Conservation (phyloP, 2,329 filamentous ascomycete genomes). For the Scorias spongiosa region DNA sequence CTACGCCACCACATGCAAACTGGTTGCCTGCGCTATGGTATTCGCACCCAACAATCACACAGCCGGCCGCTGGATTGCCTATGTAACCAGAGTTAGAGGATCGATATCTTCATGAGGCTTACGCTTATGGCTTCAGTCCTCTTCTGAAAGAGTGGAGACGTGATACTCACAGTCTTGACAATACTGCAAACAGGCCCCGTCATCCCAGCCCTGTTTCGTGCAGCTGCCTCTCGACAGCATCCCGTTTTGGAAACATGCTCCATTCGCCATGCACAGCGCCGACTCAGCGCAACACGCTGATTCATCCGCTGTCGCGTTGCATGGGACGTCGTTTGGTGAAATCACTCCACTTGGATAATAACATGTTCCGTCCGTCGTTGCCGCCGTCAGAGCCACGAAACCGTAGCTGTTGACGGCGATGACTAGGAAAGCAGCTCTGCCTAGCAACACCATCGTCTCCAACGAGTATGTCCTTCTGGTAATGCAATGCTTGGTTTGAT, state of each 20-base stretch:
- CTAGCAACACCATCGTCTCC: no score
- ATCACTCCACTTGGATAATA: background rate
- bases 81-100: background rate
- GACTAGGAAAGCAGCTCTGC: no score
- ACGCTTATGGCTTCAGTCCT: no score
- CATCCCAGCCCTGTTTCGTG: background rate
- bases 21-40: background rate
- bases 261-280: background rate
- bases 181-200: background rate
- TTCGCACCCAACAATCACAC: background rate
- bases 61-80: background rate
- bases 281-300: background rate
- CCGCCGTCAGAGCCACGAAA: background rate
- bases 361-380: background rate
- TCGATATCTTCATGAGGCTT: no score
- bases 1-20: background rate
- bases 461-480: no score
- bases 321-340: background rate
- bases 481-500: no score
- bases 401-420: no score
- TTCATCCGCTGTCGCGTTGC: background rate
- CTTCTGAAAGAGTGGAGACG: no score
- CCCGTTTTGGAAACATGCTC: background rate
- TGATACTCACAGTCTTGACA: background rate
- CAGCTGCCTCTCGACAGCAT: background rate